Evolutionary conservation across 192 early-diverging fungal species (phyloP).

Genomic region (Lobosporangium transversale): DNA sequence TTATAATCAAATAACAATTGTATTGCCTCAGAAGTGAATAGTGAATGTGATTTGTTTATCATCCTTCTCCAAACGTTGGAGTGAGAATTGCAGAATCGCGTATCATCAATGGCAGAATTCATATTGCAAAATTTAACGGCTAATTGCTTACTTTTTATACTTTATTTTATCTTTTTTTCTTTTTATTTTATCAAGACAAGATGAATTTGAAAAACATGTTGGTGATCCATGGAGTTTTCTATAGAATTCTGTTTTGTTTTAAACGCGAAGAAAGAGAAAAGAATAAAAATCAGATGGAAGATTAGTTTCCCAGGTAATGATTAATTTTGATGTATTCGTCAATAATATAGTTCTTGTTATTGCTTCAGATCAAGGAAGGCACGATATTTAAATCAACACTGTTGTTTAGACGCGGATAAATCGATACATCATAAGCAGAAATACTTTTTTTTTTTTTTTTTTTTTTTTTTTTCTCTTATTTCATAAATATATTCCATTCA

Average conservation of each 20-base stretch:
- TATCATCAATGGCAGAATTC: constrained; percentile 38
- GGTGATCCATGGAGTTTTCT: no score
- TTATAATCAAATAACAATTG: no score
- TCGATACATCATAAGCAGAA: constrained; percentile 49
- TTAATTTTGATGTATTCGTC: neutral
- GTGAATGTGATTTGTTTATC: constrained; percentile 54
- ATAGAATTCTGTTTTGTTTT: no score
- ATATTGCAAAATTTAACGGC: neutral
- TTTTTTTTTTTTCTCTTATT: constrained; percentile 3
- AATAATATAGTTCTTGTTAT: constrained; percentile 2
- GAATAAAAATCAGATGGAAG: neutral
- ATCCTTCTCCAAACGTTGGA: constrained; percentile 49
- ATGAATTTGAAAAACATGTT: no score
- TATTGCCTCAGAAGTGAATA: constrained; percentile 41
- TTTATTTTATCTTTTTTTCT: neutral
- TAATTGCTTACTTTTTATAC: no score
- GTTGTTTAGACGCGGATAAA: constrained; percentile 46
- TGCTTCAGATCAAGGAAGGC: constrained; percentile 56
- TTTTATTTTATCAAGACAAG: no score
- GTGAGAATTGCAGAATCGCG: constrained; percentile 54
- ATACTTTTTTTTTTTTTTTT: neutral
- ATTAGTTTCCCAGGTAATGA: neutral
- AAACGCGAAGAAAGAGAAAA: neutral
- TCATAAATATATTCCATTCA: no score
- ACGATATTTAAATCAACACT: constrained; percentile 49